Evolutionary conservation across 73 alveolate species (phyloP), one percentile per base, ranked within the genome.

Genomic region (Blepharisma stoltei): DNA sequence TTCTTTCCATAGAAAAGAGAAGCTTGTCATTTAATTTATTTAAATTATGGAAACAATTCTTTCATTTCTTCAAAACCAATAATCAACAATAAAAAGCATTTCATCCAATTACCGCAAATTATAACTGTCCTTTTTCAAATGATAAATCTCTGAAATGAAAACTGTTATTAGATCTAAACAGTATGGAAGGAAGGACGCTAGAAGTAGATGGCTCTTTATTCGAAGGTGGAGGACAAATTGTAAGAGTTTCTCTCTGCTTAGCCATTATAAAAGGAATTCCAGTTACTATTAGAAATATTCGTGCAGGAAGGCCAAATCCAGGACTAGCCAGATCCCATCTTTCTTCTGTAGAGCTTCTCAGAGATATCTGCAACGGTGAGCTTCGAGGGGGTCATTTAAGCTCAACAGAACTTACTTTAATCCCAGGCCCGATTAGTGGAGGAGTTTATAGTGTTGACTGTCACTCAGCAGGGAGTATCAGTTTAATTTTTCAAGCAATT

Each of bases 151-250:
- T 32, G 41, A 32, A 32, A 32, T 32, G 41, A 32, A 32, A 32
- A 32, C 3, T 32, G 3, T 32, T 32, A 32, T 32, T 32, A 32
- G 41, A 32, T 32, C 41, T 32, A 32, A 32, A 32, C 3, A 32
- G 41, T 32, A 32, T 32, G 41, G 41, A 32, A 32, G 41, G 41
- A 32, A 32, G 41, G 3, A 32, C 41, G 3, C 41, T 32, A 32
- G 41, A 50, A 50, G 65, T 60, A 60, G 76, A 60, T 60, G 76
- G 76, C 21, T 60, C 76, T 18, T 11, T 60, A 11, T 20, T 11
- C 21, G 76, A 60, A 60, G 76, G 76, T 11, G 76, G 76, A 23
- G 76, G 76, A 18, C 48, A 60, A 60, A 60, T 60, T 1, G n/a
- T 60, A n/a, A 60, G 76, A 23, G 21, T 23, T 60, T 60, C 76